Base-by-base conservation (phyloP, 2,329 filamentous ascomycete genomes). In the Aspergillus puulaauensis region DNA sequence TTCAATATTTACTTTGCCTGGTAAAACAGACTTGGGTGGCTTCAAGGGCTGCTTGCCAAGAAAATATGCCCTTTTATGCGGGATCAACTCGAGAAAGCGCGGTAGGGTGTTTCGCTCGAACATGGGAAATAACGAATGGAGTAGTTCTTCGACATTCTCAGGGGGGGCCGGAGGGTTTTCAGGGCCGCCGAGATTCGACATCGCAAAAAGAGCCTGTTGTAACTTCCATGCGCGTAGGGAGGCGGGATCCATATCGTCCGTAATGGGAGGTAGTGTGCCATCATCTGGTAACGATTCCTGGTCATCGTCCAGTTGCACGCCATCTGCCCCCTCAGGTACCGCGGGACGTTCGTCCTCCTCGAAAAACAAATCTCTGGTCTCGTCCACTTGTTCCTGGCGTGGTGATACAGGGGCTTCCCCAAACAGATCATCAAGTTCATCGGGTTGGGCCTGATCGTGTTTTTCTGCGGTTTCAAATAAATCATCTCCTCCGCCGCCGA, bases 1-100 rank as follows among this genome's bases (percentile, higher is more conserved):
- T 60, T 99, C 95, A 14, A 99, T 81, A 60, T 86, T 92, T 56
- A 96, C 82, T 74, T 99, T 99, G 19, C 89, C 93, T 0, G 92
- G 91, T 5, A 92, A 83, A 3, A 98, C 82, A 15, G 90, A 82
- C 74, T 93, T 95, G 0, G 92, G 90, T 41, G 87, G 87, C 74
- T 92, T 96, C 1, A 82, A 64, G 0, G 93, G 91, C 40, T 86
- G 85, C 74, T 96, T 95, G 56, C 89, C 88, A 61, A 90, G 83
- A 74, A 90, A 93, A 54, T 86, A 82, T 1, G 91, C 89, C 65
- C 87, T 87, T 72, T 93, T 92, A 6, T 89, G 87, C 3, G 91
- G 91, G 37, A 99, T 85, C 6, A 98, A 80, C 59, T 92, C 87
- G 66, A 90, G 89, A 79, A 93, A 97, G 43, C 87, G 86, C 27